Percentiles rank a stretch among this genome's conserved stretches.
phyloP scores from a whole-genome alignment of 768 basidiomycete species.

The Calocybe cyanea region DNA sequence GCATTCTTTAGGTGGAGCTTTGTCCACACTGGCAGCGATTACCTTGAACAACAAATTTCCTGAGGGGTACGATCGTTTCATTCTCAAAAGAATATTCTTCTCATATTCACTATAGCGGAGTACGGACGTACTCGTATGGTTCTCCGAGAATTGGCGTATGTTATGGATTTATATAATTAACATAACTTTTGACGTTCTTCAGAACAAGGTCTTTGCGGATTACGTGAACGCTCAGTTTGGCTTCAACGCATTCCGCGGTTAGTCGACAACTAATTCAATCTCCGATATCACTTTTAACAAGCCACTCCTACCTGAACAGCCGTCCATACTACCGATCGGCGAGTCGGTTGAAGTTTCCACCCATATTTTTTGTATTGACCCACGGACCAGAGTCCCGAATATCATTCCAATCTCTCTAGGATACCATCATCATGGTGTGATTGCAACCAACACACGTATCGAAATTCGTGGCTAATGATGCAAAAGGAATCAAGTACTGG shows the following conservation, averaged over 20 bases:
- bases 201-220: slow-evolving; percentile 45
- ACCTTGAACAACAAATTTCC: slow-evolving; percentile 40
- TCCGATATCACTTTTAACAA: not conserved
- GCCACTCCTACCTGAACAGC: slow-evolving; percentile 23
- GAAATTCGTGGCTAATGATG: not conserved
- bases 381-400: slow-evolving; percentile 40
- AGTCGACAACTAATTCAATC: not conserved
- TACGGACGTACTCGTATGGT: slow-evolving; percentile 48
- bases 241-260: slow-evolving; percentile 39
- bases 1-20: slow-evolving; percentile 52
- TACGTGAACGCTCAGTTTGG: slow-evolving; percentile 41
- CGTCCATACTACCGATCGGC: slow-evolving; percentile 51
- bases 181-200: not conserved
- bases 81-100: not conserved
- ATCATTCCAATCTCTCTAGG: slow-evolving; percentile 44
- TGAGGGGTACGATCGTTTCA: slow-evolving; percentile 22
- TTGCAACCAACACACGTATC: not conserved
- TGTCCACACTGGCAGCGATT: slow-evolving; percentile 46
- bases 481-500: slow-evolving; percentile 49
- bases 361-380: not conserved
- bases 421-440: slow-evolving; percentile 50
- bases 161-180: slow-evolving; percentile 1
- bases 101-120: slow-evolving; percentile 20
- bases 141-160: slow-evolving; percentile 45
- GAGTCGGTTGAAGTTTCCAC: not conserved